Percentiles rank a stretch among this genome's conserved stretches.
Evolutionary conservation across 352 stramenopile genomes (phyloP).

Genomic region (Phytophthora hibernalis): DNA sequence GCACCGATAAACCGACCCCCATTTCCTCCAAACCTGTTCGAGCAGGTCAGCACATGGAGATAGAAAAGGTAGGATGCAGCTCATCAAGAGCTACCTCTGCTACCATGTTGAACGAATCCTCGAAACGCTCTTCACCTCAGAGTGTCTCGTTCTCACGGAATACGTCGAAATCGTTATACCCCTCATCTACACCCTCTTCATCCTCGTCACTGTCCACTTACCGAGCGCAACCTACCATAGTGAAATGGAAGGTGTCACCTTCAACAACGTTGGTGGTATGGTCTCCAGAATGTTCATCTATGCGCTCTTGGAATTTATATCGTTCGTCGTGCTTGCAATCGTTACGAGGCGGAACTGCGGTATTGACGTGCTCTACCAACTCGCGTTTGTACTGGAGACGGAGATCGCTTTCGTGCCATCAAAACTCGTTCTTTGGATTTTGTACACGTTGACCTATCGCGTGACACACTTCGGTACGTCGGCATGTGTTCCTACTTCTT

Average conservation of each 20-base stretch:
- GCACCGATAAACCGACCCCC: not conserved
- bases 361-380: conserved; percentile 20
- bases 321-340: conserved; percentile 7
- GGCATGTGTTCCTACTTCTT: not conserved
- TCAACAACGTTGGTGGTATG: not conserved
- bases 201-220: conserved; percentile 12
- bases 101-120: not conserved
- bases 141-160: conserved; percentile 41
- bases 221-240: conserved; percentile 33
- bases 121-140: conserved; percentile 30
- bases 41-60: not conserved
- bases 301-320: conserved; percentile 19
- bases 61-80: not conserved
- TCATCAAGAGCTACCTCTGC: not conserved
- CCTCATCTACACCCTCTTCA: conserved; percentile 27
- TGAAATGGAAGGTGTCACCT: conserved; percentile 19
- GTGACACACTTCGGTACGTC: conserved; percentile 2
- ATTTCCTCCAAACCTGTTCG: not conserved
- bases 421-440: conserved; percentile 27
- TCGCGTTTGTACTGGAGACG: conserved; percentile 36
- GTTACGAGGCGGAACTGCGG: conserved; percentile 4
- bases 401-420: conserved; percentile 14
- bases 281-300: conserved; percentile 20
- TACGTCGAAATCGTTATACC: conserved; percentile 41
- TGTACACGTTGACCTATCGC: conserved; percentile 10